Base-by-base conservation (phyloP, 768 basidiomycete genomes). In the Termitomyces sp. region DNA sequence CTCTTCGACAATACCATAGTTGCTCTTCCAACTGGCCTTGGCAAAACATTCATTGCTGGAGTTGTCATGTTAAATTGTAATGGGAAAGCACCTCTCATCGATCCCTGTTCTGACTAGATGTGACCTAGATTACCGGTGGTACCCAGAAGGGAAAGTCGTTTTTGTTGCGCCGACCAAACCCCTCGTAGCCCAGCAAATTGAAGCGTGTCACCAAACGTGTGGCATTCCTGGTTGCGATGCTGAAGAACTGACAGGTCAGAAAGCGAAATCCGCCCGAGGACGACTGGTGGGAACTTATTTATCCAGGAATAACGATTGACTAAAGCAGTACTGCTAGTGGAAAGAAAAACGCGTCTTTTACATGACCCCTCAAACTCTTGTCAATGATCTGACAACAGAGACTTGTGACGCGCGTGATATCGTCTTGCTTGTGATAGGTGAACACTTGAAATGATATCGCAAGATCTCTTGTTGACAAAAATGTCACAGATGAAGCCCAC, bases 101-200 rank as follows among this genome's bases (percentile, higher is more conserved):
- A 32, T 32, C 9, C 55, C 50, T 65, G n/a, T 61, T 26, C 30
- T 55, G 49, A 60, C 38, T 23, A 20, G 13, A 28, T 33, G 23
- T 49, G 61, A 23, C 43, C 20, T 61, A 94, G 93, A 83, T 69
- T 96, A 94, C 66, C 87, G 91, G 38, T 96, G 94, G 94, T 96
- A 91, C 70, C 93, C 95, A 0, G 80, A 88, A 50, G 92, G 93
- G 18, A 95, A 93, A 66, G 88, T 98, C 16, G 81, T 98, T 35
- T 99, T 99, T 67, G 86, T 98, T 49, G 96, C 96, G 0, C 96
- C 96, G 2, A 95, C 97, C 2, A 96, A 95, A 67, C 97, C 97
- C 5, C 82, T 99, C 6, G 97, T 99, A 28, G 85, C 92, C 4
- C 97, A 99, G 68, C 97, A 99, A 68, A 85, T 98, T 41, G 85